Evolutionary conservation across 805 yeast genomes (phyloP).

Genomic region (Ogataea methanolica): DNA sequence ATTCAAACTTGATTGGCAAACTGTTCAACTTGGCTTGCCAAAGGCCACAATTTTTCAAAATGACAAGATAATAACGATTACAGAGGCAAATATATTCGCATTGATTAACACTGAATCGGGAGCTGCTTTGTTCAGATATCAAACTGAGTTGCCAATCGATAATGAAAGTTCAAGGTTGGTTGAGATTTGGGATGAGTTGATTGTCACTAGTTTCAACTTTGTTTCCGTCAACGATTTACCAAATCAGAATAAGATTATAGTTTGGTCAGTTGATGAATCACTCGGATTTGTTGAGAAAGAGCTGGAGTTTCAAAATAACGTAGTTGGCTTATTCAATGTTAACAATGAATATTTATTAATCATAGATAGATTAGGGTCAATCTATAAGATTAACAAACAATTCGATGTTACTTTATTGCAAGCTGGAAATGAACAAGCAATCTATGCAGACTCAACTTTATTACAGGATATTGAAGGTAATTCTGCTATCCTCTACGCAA

Average conservation of each 20-base stretch:
- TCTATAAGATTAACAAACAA: constrained; percentile 4
- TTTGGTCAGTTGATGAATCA: constrained; percentile 15
- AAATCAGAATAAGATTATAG: constrained; percentile 7
- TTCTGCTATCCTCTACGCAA: constrained; percentile 3
- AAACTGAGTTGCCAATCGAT: constrained; percentile 14
- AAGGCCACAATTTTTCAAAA: constrained; percentile 9
- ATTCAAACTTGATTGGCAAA: constrained; percentile 51
- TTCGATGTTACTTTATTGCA: not conserved
- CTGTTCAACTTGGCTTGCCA: constrained; percentile 40
- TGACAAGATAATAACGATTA: constrained; percentile 20
- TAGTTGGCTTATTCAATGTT: constrained; percentile 12
- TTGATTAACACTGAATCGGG: constrained; percentile 23
- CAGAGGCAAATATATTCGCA: constrained; percentile 26
- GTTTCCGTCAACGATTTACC: constrained; percentile 1
- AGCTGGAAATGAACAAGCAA: not conserved
- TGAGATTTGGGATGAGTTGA: constrained; percentile 7
- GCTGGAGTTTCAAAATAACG: constrained; percentile 2
- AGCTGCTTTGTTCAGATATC: constrained; percentile 27
- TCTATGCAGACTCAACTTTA: constrained; percentile 1
- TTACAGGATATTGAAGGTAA: constrained; percentile 7
- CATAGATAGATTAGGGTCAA: constrained; percentile 7
- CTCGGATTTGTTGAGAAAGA: constrained; percentile 15
- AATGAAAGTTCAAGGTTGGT: constrained; percentile 7
- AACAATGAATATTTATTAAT: constrained; percentile 5
- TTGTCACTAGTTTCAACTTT: constrained; percentile 15